phyloP scores from a whole-genome alignment of 1,284 basidiomycete genomes.

The Heterobasidion irregulare region DNA sequence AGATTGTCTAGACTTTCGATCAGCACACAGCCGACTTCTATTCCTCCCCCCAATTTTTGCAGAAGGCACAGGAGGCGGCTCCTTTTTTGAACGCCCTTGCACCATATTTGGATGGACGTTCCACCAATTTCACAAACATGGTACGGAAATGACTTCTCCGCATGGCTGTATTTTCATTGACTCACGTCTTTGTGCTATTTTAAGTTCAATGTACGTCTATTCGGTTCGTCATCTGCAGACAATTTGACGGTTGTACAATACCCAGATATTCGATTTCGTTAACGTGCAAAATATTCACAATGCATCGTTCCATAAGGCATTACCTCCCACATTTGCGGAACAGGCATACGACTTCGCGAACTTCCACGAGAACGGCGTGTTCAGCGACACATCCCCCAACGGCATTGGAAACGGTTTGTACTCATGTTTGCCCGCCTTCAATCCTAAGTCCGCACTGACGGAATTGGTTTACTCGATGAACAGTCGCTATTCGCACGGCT shows the following conservation, averaged over 20 bases:
- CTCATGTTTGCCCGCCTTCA: neutral
- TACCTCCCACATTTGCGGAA: constrained; percentile 23
- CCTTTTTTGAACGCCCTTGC: constrained; percentile 33
- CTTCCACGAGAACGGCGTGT: constrained; percentile 41
- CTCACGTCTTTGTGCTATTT: neutral
- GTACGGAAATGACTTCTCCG: constrained; percentile 12
- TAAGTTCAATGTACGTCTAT: neutral
- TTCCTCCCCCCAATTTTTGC: constrained; percentile 22
- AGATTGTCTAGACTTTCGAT: constrained; percentile 14
- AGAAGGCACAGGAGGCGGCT: constrained; percentile 22
- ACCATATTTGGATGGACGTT: constrained; percentile 29
- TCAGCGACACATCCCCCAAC: constrained; percentile 26
- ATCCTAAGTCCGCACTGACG: neutral
- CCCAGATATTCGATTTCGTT: constrained; percentile 39
- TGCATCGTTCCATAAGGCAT: constrained; percentile 24
- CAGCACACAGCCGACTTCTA: constrained; percentile 17
- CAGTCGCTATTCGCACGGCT: constrained; percentile 35
- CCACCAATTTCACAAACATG: constrained; percentile 33
- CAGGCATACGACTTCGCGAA: constrained; percentile 38
- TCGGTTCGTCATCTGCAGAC: neutral
- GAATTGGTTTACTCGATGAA: no score
- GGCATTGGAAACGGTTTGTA: constrained; percentile 38
- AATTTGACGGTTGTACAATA: neutral
- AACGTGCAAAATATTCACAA: constrained; percentile 47
- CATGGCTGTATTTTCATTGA: neutral